Evolutionary conservation across 2,329 filamentous ascomycete genomes (phyloP).

Genomic region (Colletotrichum siamense): DNA sequence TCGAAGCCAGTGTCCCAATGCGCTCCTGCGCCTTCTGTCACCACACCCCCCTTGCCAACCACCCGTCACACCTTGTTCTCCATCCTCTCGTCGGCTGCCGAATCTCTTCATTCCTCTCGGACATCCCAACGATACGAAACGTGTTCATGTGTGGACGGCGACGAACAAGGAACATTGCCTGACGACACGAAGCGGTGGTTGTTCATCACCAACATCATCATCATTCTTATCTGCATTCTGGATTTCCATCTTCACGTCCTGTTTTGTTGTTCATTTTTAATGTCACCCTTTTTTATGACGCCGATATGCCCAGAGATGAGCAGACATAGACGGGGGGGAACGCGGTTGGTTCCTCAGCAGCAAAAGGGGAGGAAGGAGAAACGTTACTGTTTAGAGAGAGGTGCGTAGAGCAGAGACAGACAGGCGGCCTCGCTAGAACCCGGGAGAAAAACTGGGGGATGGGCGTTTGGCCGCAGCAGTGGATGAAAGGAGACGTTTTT

Average conservation of each 20-base stretch:
- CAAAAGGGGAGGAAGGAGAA: background rate
- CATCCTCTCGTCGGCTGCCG: background rate
- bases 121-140: background rate
- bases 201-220: background rate
- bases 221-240: background rate
- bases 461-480: background rate
- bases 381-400: background rate
- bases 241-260: background rate
- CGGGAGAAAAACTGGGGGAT: conserved; percentile 15
- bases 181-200: background rate
- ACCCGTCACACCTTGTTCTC: background rate
- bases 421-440: conserved; percentile 2
- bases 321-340: background rate
- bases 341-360: too few species aligned
- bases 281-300: background rate
- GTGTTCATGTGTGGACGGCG: background rate
- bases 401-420: background rate
- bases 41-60: background rate
- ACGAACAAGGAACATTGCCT: background rate
- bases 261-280: background rate
- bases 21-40: conserved; percentile 8
- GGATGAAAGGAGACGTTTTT: conserved; percentile 8
- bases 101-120: background rate
- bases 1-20: conserved; percentile 3
- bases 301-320: background rate